Base-by-base conservation (phyloP, 169 alveolate genomes). In the Neospora caninum region DNA sequence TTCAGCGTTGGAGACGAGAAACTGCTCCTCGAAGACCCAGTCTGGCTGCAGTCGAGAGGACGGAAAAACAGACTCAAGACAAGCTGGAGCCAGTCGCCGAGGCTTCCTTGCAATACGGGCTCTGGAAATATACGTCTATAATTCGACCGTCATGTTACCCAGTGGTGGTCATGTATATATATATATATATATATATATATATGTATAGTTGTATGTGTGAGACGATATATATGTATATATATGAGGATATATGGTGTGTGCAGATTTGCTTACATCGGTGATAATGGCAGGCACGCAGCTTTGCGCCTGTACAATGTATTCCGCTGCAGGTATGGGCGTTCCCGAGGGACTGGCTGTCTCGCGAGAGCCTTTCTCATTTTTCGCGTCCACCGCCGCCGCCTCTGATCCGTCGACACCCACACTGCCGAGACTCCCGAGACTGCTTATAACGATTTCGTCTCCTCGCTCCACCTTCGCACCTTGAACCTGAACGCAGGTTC, bases 281-380 rank as follows among this genome's bases (percentile, higher is more conserved):
- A 98, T 98, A 34, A 98, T 97, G 83, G 99, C 99, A 53, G 99
- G 99, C 29, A 98, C 97, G 91, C 99, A 98, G 93, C 98, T 96
- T 94, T 98, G 99, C 41, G 98, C 99, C 6, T 97, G 96, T 31
- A 98, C 93, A 67, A 97, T 98, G 96, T 94, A 93, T 34, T 53
- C 80, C 45, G 93, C 93, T 16, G 95, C 95, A 36, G 95, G 95
- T 39, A 38, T 42, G 42, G n/a, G 91, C n/a, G n/a, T 29, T 13
- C 84, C 42, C 2, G 13, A 1, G n/a, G n/a, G 20, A 4, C 73
- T 29, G 1, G 73, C 16, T 9, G 7, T 29, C 34, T 64, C 73
- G 34, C 73, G 73, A 1, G 7, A 16, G 16, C 31, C 73, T 27
- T 64, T 64, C 73, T 64, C 73, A 29, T 29, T 22, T 64, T 27